Base-by-base conservation (phyloP, 495 filamentous ascomycete species). In the Talaromyces thailandensis region DNA sequence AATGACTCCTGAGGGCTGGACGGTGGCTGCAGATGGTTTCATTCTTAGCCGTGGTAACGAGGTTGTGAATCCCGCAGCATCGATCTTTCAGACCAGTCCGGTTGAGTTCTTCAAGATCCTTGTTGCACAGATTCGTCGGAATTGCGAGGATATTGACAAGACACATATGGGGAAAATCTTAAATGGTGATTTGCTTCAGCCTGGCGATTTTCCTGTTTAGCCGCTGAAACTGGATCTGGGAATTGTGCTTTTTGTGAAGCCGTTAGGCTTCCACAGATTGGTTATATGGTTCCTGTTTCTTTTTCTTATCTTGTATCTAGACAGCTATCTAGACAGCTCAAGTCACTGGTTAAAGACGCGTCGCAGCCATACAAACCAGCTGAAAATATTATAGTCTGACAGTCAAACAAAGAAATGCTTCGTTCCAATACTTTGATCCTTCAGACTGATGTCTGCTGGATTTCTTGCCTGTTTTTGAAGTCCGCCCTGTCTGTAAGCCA, bases 91-190 rank as follows among this genome's bases (percentile, higher is more conserved):
- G 37, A 65, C 62, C 26, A 87, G 82, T 61, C 84, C 84, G 0
- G 76, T 88, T 0, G 68, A 69, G 53, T 86, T 88, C 62, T 64
- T 88, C 32, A 70, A 69, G 40, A 63, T 73, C 57, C 56, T 87
- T 14, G 69, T 81, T 58, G 79, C 76, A 11, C 72, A 78, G 57
- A 78, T 86, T 28, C 70, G 85, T 63, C 75, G 77, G 43, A 77
- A 82, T 31, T 78, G 79, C 31, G 67, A 79, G 63, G 74, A 68
- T 11, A 78, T 84, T 25, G 70, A 73, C 32, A 79, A 76, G 70
- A 84, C 83, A 8, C 83, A 87, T 60, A 65, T 86, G 63, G 85
- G 83, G 0, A 76, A 67, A 62, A 71, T 88, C 50, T 26, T 83
- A 28, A 66, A 75, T 58, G 79, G 77, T 2, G 71, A 71, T 62